These are phyloP conservation scores for Coffea humblotiana DNA, from an alignment of 305 asterid species.

Conservation along the genomic window DNA sequence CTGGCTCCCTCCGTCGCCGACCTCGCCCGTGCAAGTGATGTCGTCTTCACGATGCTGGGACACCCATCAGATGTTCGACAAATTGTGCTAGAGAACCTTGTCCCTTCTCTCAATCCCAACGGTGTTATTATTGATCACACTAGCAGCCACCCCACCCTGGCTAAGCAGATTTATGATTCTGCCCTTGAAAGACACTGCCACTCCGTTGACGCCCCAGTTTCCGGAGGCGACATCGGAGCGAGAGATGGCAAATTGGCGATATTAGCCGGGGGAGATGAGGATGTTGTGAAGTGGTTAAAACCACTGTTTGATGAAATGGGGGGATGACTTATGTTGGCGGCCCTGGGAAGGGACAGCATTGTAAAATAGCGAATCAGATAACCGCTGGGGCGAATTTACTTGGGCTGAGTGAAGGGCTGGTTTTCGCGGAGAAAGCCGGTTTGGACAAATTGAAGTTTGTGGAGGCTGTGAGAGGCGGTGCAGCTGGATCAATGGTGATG, in stretches of 20 bases:
- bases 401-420: slow-evolving; percentile 83
- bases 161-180: slow-evolving; percentile 42
- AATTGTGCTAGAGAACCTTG: slow-evolving; percentile 51
- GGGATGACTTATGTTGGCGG: slow-evolving; percentile 61
- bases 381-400: slow-evolving; percentile 59
- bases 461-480: slow-evolving; percentile 81
- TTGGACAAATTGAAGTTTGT: slow-evolving; percentile 56
- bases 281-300: slow-evolving; percentile 63
- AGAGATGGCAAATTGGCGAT: slow-evolving; percentile 68
- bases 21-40: slow-evolving; percentile 52
- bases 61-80: slow-evolving; percentile 83
- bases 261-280: slow-evolving; percentile 65
- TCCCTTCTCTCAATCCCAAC: slow-evolving; percentile 49
- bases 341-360: slow-evolving; percentile 79
- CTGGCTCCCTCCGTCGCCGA: slow-evolving; percentile 48
- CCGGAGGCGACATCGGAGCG: slow-evolving; percentile 87
- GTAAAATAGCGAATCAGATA: slow-evolving; percentile 83
- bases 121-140: slow-evolving; percentile 71
- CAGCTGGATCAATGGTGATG: slow-evolving; percentile 82
- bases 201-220: slow-evolving; percentile 78
- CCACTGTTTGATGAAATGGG: slow-evolving; percentile 71
- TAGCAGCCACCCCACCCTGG: slow-evolving; percentile 70
- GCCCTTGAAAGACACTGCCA: slow-evolving; percentile 48
- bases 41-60: slow-evolving; percentile 78
- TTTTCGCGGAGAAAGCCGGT: slow-evolving; percentile 76